Base-by-base conservation (phyloP, 331 rosid species). In the Prunus yedoensis region DNA sequence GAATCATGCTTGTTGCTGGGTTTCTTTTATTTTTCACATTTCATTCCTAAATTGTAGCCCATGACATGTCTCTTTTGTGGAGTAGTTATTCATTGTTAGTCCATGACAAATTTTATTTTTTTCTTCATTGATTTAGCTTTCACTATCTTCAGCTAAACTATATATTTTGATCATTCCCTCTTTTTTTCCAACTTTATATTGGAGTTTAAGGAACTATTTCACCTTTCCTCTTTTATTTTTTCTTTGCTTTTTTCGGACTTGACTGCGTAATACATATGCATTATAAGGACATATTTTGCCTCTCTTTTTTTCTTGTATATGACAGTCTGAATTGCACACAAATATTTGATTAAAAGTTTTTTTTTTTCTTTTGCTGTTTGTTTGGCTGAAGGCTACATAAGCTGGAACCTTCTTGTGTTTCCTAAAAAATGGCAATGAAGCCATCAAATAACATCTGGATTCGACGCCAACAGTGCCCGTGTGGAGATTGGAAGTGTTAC, bases 401-500 rank as follows among this genome's bases (percentile, higher is more conserved):
- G 56, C 14, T 41, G 47, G 49, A 38, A 46, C 18, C 23, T 60
- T 67, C 46, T 77, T 68, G 41, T 51, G 50, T 41, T 70, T 21
- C 47, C 16, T 4, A 32, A 38, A 60, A 64, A 74, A 69, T 78
- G 83, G 54, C 79, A 17, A 81, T 68, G 85, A 87, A 83, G 81
- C 85, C 85, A 54, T 82, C 87, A 8, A 81, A 62, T 72, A 84
- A 82, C 87, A 79, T 87, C 38, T 89, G 93, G 91, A 79, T 85
- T 81, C 87, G 83, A 20, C 79, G 84, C 59, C 91, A 85, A 78
- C 91, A 89, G 78, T 87, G 93, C 59, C 91, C 93, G 0, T 89
- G 93, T 73, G 89, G 93, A 77, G 93, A 89, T 66, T 89, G 93
- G 93, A 89, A 87, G 75, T 89, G 93, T 72, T 89, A 81, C 58